Percentiles rank a stretch among this genome's conserved stretches.
Evolutionary conservation across 345 rosid genomes (phyloP).

Genomic region (Salix purpurea): DNA sequence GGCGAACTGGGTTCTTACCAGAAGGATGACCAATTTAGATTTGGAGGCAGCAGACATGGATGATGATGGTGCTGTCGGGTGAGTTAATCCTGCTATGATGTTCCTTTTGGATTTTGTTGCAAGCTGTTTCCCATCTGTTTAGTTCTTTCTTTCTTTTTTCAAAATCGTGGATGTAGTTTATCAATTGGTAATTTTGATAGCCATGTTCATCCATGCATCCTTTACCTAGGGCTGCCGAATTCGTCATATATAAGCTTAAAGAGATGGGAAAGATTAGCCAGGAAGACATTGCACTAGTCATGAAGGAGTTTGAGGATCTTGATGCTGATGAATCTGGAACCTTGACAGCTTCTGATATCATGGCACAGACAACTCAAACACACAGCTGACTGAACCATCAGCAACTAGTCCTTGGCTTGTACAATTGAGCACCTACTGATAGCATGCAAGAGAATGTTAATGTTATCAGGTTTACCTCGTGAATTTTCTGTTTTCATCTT

Average conservation of each 20-base stretch:
- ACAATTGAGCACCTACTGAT: background rate
- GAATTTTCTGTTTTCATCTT: background rate
- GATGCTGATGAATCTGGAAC: slow-evolving; percentile 62
- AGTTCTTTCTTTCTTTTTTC: background rate
- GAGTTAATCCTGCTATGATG: slow-evolving; percentile 20
- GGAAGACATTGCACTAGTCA: slow-evolving; percentile 50
- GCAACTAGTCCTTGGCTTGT: background rate
- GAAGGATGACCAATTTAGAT: slow-evolving; percentile 54
- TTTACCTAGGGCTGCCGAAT: slow-evolving; percentile 55
- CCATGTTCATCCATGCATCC: background rate
- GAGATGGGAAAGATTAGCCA: slow-evolving; percentile 85
- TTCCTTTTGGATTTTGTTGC: background rate
- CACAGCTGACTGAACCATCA: slow-evolving; percentile 12
- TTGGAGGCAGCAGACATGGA: slow-evolving; percentile 88
- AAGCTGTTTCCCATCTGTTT: background rate
- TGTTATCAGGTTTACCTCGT: background rate
- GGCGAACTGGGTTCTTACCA: slow-evolving; percentile 65
- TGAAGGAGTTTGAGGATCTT: slow-evolving; percentile 72
- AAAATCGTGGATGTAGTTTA: background rate
- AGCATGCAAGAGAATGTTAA: background rate
- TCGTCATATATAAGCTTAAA: slow-evolving; percentile 64
- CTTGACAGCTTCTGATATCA: slow-evolving; percentile 32
- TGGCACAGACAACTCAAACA: slow-evolving; percentile 27
- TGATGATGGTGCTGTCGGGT: slow-evolving; percentile 68
- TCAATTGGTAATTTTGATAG: background rate